A percentile compares a stretch with the other conserved stretches of the same genome.
phyloP scores from a whole-genome alignment of 306 rosid species.

The Gastrolobium bilobum region DNA sequence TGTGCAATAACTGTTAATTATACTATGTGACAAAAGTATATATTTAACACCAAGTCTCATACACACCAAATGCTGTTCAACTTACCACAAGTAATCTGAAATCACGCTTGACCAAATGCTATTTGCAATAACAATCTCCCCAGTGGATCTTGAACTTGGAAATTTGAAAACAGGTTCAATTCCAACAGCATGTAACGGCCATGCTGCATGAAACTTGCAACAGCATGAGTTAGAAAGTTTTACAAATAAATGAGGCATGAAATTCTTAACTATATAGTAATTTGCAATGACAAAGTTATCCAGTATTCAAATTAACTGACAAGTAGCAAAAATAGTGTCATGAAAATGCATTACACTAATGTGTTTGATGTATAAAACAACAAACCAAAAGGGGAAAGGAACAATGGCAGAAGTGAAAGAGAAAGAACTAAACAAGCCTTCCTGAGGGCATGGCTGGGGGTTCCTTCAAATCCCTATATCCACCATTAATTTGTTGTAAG shows the following conservation, averaged over 20 bases:
- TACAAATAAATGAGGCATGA: conserved; percentile 7
- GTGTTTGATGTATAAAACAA: not conserved
- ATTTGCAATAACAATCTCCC: conserved; percentile 69
- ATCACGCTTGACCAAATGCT: conserved; percentile 68
- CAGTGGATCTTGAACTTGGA: conserved; percentile 60
- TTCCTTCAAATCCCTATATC: not conserved
- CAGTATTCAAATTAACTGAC: not conserved
- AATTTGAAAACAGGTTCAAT: conserved; percentile 67
- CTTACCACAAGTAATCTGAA: conserved; percentile 80
- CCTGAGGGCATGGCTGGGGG: not conserved
- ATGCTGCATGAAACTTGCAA: conserved; percentile 56
- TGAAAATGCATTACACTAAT: conserved; percentile 4
- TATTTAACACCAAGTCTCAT: no score
- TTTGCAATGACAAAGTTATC: conserved; percentile 30
- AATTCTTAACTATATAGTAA: conserved; percentile 2
- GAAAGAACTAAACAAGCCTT: not conserved
- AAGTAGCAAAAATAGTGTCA: not conserved
- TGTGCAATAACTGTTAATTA: not conserved
- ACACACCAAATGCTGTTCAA: conserved; percentile 10
- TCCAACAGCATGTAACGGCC: conserved; percentile 75
- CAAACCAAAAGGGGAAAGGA: not conserved
- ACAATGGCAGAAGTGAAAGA: not conserved
- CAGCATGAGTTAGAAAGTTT: conserved; percentile 27
- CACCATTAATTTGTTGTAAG: not conserved
- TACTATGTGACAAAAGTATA: no score